Percentiles rank a stretch among this genome's conserved stretches.
phyloP scores from a whole-genome alignment of 2,329 filamentous ascomycete species.

The Penicillium nordicum region DNA sequence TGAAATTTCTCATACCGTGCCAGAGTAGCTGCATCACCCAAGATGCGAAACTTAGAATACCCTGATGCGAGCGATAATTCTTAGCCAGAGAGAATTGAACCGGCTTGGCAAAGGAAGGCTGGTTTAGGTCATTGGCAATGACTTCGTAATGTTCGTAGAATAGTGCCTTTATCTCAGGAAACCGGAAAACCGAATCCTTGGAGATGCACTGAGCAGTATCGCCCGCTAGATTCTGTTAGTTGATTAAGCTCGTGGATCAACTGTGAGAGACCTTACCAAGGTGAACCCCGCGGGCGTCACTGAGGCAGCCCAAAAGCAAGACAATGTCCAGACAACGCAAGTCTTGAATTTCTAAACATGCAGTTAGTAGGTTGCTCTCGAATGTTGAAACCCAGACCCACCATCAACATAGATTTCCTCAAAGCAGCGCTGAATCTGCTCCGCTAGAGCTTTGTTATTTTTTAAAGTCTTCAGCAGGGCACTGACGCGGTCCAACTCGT shows the following conservation, averaged over 20 bases:
- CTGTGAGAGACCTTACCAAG: slow-evolving; percentile 13
- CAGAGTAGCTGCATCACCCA: slow-evolving; percentile 31
- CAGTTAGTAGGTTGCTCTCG: neutral
- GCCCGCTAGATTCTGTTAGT: slow-evolving; percentile 18
- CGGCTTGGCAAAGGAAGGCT: slow-evolving; percentile 16
- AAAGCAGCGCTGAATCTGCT: slow-evolving; percentile 8
- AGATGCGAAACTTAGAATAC: slow-evolving; percentile 32
- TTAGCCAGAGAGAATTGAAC: slow-evolving; percentile 26
- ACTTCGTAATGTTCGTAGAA: slow-evolving; percentile 28
- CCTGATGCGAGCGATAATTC: slow-evolving; percentile 37
- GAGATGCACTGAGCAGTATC: slow-evolving; percentile 38
- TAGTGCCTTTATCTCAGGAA: slow-evolving; percentile 31
- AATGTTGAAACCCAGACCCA: neutral
- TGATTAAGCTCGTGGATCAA: neutral
- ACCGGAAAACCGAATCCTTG: slow-evolving; percentile 34
- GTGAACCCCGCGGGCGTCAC: slow-evolving; percentile 28
- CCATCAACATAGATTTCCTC: slow-evolving; percentile 16
- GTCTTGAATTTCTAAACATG: slow-evolving; percentile 30
- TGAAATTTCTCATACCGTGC: slow-evolving; percentile 11
- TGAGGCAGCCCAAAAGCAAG: slow-evolving; percentile 25
- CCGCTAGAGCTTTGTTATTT: neutral
- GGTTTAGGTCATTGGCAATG: slow-evolving; percentile 8
- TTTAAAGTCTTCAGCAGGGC: slow-evolving; percentile 19
- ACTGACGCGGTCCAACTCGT: slow-evolving; percentile 22
- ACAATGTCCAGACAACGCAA: slow-evolving; percentile 28